Percentiles rank a stretch among this genome's conserved stretches.
Evolutionary conservation across 2,329 filamentous ascomycete genomes (phyloP).

Genomic region (Domatiomyces globalis): DNA sequence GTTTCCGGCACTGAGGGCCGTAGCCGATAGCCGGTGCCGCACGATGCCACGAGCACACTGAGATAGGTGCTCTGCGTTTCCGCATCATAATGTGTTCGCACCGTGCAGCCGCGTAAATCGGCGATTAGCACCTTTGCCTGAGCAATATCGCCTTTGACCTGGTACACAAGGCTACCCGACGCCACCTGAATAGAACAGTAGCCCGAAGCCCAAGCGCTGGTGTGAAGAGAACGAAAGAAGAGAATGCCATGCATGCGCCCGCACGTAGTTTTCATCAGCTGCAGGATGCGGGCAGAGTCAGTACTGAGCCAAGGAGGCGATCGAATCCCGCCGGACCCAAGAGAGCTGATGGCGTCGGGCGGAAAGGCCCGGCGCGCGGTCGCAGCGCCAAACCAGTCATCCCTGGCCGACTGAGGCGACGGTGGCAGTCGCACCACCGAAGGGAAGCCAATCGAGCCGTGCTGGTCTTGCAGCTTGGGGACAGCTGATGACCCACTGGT

Average conservation of each 20-base stretch:
- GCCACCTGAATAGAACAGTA: slow-evolving; percentile 40
- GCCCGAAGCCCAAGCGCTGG: slow-evolving; percentile 34
- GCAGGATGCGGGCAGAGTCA: slow-evolving; percentile 35
- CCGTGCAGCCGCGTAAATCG: slow-evolving; percentile 36
- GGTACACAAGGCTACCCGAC: slow-evolving; percentile 36
- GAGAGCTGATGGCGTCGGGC: slow-evolving; percentile 9
- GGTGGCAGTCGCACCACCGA: slow-evolving; percentile 30
- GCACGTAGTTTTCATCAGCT: slow-evolving; percentile 39
- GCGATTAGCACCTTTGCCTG: slow-evolving; percentile 35
- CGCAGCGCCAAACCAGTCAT: slow-evolving; percentile 21
- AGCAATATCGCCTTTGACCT: slow-evolving; percentile 36
- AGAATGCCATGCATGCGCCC: slow-evolving; percentile 39
- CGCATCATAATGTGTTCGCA: slow-evolving; percentile 34
- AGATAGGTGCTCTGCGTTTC: slow-evolving; percentile 33
- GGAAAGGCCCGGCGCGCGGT: slow-evolving; percentile 15
- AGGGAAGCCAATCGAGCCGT: slow-evolving; percentile 34
- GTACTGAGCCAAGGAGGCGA: slow-evolving; percentile 28
- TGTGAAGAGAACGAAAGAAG: slow-evolving; percentile 33
- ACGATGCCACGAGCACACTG: slow-evolving; percentile 35
- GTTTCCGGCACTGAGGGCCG: slow-evolving; percentile 37
- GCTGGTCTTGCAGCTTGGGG: slow-evolving; percentile 26
- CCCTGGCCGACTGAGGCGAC: slow-evolving; percentile 17
- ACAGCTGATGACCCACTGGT: slow-evolving; percentile 20
- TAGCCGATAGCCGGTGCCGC: slow-evolving; percentile 34
- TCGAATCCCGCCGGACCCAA: slow-evolving; percentile 11